Evolutionary conservation across 1,139 yeast species (phyloP).

Genomic region (Wickerhamiella infanticola): DNA sequence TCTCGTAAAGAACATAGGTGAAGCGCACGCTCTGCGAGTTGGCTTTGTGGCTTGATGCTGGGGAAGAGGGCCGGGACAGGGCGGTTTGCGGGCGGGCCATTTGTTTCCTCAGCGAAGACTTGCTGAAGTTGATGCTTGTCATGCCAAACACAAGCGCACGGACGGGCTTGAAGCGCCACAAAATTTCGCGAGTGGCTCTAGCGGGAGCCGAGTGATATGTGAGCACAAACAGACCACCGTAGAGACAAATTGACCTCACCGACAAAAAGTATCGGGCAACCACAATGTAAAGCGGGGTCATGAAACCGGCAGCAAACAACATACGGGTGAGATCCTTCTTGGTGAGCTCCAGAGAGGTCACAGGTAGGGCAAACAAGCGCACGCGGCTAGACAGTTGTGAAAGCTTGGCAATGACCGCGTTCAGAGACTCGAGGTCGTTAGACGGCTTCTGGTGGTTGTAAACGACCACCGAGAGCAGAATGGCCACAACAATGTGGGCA

Average conservation of each 20-base stretch:
- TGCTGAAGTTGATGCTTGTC: conserved; percentile 64
- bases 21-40: conserved; percentile 26
- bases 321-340: conserved; percentile 67
- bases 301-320: conserved; percentile 64
- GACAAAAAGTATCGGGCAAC: conserved; percentile 49
- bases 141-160: conserved; percentile 60
- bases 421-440: conserved; percentile 60
- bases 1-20: conserved; percentile 87
- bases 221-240: conserved; percentile 45
- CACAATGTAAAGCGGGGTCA: conserved; percentile 70
- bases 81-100: not conserved
- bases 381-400: conserved; percentile 62
- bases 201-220: conserved; percentile 83
- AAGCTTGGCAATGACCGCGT: conserved; percentile 72
- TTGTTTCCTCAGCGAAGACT: not conserved
- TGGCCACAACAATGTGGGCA: conserved; percentile 67
- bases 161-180: conserved; percentile 69
- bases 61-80: not conserved
- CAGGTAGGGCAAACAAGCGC: conserved; percentile 62
- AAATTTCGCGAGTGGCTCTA: conserved; percentile 58
- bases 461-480: conserved; percentile 50
- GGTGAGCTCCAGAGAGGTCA: conserved; percentile 52
- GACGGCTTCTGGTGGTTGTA: conserved; percentile 32
- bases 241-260: conserved; percentile 52
- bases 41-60: not conserved